Evolutionary conservation across 192 early-diverging fungal genomes (phyloP), one percentile per base, ranked within the genome.

Genomic region (Podila verticillata): DNA sequence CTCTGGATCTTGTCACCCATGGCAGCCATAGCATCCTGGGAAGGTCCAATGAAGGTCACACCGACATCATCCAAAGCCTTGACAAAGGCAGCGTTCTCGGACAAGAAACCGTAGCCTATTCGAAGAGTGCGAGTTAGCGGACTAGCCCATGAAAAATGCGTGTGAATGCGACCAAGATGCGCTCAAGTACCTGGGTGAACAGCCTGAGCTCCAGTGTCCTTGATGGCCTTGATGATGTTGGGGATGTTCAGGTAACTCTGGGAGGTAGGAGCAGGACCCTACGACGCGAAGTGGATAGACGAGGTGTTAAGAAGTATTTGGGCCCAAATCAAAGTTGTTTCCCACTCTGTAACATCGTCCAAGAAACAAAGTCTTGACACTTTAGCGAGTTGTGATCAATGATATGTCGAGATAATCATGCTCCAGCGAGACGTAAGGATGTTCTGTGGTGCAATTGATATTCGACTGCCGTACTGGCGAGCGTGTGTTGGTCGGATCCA

Each of bases 31-130:
- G 93, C 92, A 30, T 74, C 59, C 48, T 87, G 86, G 0, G 86
- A 82, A 7, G 93, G 93, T 5, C 93, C 93, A 44, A 94, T 92
- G 68, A 94, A 94, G 2, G 88, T 84, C 8, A 95, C 87, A 31
- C 92, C 92, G 13, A 86, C 88, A 3, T 88, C 83, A 28, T 94
- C 91, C 30, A 97, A 87, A 24, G 89, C 86, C 74, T 91, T 74
- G 22, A 95, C 96, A 91, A 98, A 97, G 35, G 75, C 36, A 3
- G 89, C 73, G 80, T 96, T 98, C 78, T 98, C 97, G n/a, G 92
- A 94, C 63, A 98, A 85, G 84, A 98, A 98, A 2, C 97, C 97
- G 81, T 98, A 98, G 4, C 93, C 83, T 81, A 66, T 44, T 44
- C 4, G 13, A 17, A 9, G n/a, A 44, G 39, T 15, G 39, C 12